Conservation (phyloP, 306 rosid genomes). For the Corylus americana region DNA sequence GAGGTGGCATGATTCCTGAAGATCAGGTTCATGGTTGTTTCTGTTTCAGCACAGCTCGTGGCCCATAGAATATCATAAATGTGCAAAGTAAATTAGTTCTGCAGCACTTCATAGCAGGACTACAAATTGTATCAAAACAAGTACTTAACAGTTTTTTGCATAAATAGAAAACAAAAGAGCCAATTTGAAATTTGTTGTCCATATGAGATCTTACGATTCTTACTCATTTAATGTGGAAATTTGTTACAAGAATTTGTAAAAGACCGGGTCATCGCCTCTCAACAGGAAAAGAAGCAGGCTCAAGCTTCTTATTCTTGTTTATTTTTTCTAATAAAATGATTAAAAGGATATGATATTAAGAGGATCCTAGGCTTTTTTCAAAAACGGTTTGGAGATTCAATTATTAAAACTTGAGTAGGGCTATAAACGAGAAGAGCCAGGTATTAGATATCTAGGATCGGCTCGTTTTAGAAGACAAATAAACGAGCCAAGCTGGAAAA, state of each 20-base stretch:
- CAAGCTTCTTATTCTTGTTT: too few relatives aligned
- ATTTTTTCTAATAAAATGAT: too few relatives aligned
- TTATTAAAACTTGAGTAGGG: too few relatives aligned
- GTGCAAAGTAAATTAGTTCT: not conserved
- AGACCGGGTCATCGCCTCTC: too few relatives aligned
- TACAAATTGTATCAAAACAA: not conserved
- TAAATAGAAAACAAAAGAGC: not conserved
- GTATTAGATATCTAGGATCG: too few relatives aligned
- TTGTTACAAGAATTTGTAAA: not conserved
- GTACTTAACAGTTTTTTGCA: not conserved
- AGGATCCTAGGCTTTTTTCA: too few relatives aligned
- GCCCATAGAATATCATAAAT: conserved; percentile 43
- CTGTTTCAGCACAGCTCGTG: conserved; percentile 61
- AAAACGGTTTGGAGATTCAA: too few relatives aligned
- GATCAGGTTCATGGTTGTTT: conserved; percentile 60
- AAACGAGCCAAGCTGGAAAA: too few relatives aligned
- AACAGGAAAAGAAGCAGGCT: too few relatives aligned
- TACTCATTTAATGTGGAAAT: not conserved
- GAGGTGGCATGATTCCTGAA: conserved; percentile 89
- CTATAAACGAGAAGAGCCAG: too few relatives aligned
- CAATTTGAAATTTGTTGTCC: not conserved
- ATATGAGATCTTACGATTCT: not conserved
- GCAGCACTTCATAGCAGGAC: not conserved
- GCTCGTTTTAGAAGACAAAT: too few relatives aligned
- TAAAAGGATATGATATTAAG: too few relatives aligned